These are phyloP conservation scores for Craterostigma plantagineum DNA, from an alignment of 257 asterid genomes.

Conservation along the genomic window DNA sequence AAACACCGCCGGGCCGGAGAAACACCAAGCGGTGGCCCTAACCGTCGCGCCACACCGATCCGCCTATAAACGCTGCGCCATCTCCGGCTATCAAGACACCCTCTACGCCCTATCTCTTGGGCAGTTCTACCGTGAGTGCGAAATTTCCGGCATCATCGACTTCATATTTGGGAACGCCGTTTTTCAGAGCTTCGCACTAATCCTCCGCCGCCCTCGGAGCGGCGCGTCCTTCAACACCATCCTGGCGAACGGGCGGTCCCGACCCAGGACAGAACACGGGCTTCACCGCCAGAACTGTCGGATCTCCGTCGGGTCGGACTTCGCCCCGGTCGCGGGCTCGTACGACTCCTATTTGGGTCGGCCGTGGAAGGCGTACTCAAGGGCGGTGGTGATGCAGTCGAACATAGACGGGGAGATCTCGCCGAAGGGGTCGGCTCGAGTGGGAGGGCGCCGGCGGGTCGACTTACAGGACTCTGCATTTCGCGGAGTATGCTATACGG, in stretches of 20 bases:
- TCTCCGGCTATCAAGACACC: conserved; percentile 11
- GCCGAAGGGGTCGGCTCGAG: conserved; percentile 1
- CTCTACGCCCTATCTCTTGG: conserved; percentile 10
- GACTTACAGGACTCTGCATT: conserved; percentile 5
- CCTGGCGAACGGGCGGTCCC: conserved; percentile 9
- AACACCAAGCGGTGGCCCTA: conserved; percentile 13
- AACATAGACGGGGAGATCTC: too few species aligned
- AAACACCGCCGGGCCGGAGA: conserved; percentile 10
- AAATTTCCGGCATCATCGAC: conserved; percentile 10
- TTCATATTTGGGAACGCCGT: conserved; percentile 17
- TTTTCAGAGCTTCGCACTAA: conserved; percentile 10
- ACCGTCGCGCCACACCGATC: conserved; percentile 8
- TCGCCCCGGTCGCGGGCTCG: neutral
- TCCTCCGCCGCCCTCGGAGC: conserved; percentile 4
- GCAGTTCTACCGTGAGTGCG: conserved; percentile 10
- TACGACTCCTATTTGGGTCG: conserved; percentile 4
- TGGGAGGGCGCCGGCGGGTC: conserved; percentile 8
- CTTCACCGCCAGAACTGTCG: neutral
- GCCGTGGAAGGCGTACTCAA: conserved; percentile 5
- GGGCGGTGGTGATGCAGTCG: conserved; percentile 5
- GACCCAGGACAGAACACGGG: conserved; percentile 16
- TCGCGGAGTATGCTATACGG: conserved; percentile 3
- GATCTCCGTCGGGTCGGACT: conserved; percentile 7
- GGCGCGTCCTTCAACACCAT: conserved; percentile 9
- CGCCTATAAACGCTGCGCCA: conserved; percentile 8